Evolutionary conservation across 1,139 yeast genomes (phyloP).

Genomic region (Scheffersomyces quercinus): DNA sequence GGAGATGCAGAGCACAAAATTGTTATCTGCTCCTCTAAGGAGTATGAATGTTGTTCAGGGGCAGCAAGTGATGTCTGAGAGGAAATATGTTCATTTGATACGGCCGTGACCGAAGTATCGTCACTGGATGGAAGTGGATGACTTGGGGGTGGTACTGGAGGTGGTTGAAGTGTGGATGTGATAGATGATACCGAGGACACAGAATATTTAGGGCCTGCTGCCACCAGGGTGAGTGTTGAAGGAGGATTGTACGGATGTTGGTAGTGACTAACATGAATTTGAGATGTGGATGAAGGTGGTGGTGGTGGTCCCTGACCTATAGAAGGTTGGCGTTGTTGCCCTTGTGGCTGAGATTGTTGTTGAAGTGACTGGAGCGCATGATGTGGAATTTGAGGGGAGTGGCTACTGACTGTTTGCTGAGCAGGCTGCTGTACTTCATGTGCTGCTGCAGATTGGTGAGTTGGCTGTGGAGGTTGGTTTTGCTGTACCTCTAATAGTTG

Average conservation of each 20-base stretch:
- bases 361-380: constrained; percentile 5
- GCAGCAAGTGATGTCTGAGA: neutral
- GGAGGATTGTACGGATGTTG: constrained; percentile 1
- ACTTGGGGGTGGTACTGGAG: no score
- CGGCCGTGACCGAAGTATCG: neutral
- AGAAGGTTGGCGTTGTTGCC: constrained; percentile 8
- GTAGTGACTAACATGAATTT: neutral
- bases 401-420: constrained; percentile 1
- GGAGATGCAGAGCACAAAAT: constrained; percentile 33
- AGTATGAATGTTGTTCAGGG: constrained; percentile 6
- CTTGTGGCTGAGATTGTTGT: constrained; percentile 3
- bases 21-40: constrained; percentile 29
- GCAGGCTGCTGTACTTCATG: constrained; percentile 5
- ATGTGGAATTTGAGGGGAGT: constrained; percentile 3
- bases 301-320: constrained; percentile 4
- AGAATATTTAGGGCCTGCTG: neutral
- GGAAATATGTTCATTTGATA: neutral
- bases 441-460: constrained; percentile 8
- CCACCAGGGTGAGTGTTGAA: constrained; percentile 4
- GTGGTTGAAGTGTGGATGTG: no score
- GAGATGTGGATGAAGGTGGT: neutral
- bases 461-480: constrained; percentile 5
- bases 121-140: neutral
- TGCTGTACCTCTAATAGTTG: constrained; percentile 4
- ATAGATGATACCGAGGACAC: no score